Conservation (phyloP, 2,329 filamentous ascomycete genomes). For the Annulohypoxylon truncatum region DNA sequence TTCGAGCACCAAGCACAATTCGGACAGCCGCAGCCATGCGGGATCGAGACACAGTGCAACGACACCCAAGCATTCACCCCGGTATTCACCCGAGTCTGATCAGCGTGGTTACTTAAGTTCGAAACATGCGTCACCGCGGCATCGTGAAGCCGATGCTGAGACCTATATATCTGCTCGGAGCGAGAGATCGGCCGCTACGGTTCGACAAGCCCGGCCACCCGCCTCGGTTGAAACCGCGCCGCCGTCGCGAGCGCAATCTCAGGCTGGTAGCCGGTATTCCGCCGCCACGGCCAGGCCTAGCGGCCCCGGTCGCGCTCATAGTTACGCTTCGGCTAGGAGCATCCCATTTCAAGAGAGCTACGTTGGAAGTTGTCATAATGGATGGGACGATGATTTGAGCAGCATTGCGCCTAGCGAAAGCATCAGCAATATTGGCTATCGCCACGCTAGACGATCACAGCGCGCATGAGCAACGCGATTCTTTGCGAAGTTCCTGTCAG, state of each 20-base stretch:
- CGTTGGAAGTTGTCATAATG: slow-evolving; percentile 55
- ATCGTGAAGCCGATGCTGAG: slow-evolving; percentile 54
- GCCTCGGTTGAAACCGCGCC: slow-evolving; percentile 53
- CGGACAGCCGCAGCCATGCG: slow-evolving; percentile 33
- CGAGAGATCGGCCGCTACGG: slow-evolving; percentile 53
- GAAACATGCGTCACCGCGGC: slow-evolving; percentile 34
- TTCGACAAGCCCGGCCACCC: slow-evolving; percentile 49
- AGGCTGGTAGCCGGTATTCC: slow-evolving; percentile 22
- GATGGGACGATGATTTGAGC: slow-evolving; percentile 61
- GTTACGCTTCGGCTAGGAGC: slow-evolving; percentile 49
- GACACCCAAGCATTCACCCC: background rate
- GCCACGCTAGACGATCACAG: slow-evolving; percentile 43
- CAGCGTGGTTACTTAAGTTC: slow-evolving; percentile 47
- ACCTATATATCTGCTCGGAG: slow-evolving; percentile 60
- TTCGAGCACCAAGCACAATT: slow-evolving; percentile 14
- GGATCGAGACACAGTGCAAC: slow-evolving; percentile 16
- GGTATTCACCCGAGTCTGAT: slow-evolving; percentile 33
- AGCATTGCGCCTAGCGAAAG: slow-evolving; percentile 71
- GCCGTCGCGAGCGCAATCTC: slow-evolving; percentile 31
- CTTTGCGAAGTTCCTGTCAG: background rate
- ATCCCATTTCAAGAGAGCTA: slow-evolving; percentile 57
- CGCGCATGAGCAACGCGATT: slow-evolving; percentile 4
- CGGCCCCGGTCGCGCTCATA: slow-evolving; percentile 22
- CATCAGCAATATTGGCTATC: slow-evolving; percentile 69
- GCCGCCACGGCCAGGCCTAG: slow-evolving; percentile 16